Base-by-base conservation (phyloP, 2,329 filamentous ascomycete species). In the Tolypocladium tropicale region DNA sequence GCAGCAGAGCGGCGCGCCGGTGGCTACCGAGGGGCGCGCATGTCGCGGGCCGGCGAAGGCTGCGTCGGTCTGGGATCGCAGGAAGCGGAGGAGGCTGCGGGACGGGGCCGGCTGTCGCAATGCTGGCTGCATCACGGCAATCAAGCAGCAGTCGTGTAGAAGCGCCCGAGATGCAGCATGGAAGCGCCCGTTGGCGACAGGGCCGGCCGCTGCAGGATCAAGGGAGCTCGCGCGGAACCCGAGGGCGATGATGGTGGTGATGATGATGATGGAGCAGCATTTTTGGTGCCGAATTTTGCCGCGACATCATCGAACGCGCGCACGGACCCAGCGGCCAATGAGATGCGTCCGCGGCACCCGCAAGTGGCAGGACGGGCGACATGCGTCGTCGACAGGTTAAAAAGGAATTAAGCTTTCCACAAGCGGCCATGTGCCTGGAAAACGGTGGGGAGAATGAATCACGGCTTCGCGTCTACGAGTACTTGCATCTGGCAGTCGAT, bases 51-150 rank as follows among this genome's bases (percentile, higher is more conserved):
- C 67, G 74, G 68, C 80, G 63, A 82, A 79, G 59, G 80, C 66
- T 55, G 76, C 76, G 63, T 88, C 80, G 61, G 87, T 83, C 69
- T 92, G 89, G 55, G 77, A 81, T 62, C 83, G 84, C 60, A 94
- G 78, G 69, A 89, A 93, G 62, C 84, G 84, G 60, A 94, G 76
- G 23, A 93, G 80, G 57, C 70, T 74, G 61, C 71, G 71, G 53
- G 80, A 83, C 30, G 81, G 81, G 53, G 77, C 79, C 52, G 75
- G 73, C 43, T 68, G 59, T 60, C 69, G 72, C 64, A 76, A 63
- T 60, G 70, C 66, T 58, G 72, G 70, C 61, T 74, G 74, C 76
- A 81, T 82, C 59, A 65, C 72, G 61, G 32, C 50, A 50, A 37
- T 54, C 41, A 57, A 56, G 58, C 59, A 57, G 54, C 59, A 56